Base-by-base conservation (phyloP, 2,329 filamentous ascomycete species). In the Diplodia seriata region DNA sequence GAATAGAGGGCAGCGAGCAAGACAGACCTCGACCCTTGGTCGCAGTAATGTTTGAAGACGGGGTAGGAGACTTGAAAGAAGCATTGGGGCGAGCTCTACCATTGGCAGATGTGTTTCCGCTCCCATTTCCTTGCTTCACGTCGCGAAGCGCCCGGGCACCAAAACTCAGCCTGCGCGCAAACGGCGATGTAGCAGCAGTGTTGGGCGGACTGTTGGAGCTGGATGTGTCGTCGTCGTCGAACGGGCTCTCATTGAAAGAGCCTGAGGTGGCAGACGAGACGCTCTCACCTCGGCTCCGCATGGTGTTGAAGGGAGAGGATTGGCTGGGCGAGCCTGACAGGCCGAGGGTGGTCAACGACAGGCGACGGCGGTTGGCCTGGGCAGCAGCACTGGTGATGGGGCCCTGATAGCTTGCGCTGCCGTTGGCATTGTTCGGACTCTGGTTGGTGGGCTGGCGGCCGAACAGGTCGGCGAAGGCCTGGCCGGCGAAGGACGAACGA, bases 131-230 rank as follows among this genome's bases (percentile, higher is more conserved):
- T 70, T 82, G 82, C 73, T 89, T 90, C 73, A 91, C 87, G 79
- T 89, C 90, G 73, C 89, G 86, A 79, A 93, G 84, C 71, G 91
- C 91, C 78, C 93, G 88, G 70, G 91, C 90, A 70, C 94, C 94
- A 75, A 97, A 96, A 81, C 94, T 97, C 83, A 97, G 89, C 69
- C 94, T 91, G 73, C 94, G 90, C 69, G 87, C 87, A 76, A 94
- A 94, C 40, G 93, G 92, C 66, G 66, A 68, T 9, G 50, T 64
- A 11, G 57, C 50, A 7, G 66, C 40, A 14, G 91, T 91, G 65
- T 83, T 86, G 40, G 92, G 89, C 18, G 86, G 85, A 72, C 86
- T 87, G 74, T 84, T 86, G 49, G 80, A 79, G n/a, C 82, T 78
- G 47, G 59, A 49, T 49, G 83, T 79, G 66, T 83, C 81, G 69